Base-by-base conservation (phyloP, 345 rosid genomes). In the Zanthoxylum bungeanum region DNA sequence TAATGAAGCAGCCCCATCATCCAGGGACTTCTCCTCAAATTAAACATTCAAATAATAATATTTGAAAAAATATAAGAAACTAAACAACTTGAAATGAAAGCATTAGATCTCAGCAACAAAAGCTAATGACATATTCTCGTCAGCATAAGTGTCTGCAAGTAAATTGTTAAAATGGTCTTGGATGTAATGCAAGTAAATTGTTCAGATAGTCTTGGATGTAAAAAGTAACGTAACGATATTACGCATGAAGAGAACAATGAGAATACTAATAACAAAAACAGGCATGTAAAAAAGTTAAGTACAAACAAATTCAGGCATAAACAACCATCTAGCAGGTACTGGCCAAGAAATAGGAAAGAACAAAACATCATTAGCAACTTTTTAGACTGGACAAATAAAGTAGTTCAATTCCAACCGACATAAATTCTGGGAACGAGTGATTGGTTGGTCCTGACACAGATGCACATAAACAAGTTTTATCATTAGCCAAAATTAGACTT, bases 21-120 rank as follows among this genome's bases (percentile, higher is more conserved):
- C 60, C 21, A 61, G 28, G 59, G 68, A 53, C 69, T 63, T 70
- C 60, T 50, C 65, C 67, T 28, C 62, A 50, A 24, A 47, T 49
- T 57, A 66, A 59, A 70, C 11, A 55, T 46, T 64, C 53, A 72
- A 60, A 59, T 9, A 60, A 12, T 60, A 37, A 16, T 3, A 27
- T 40, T 14, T 16, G 31, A 24, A 7, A 21, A 66, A 30, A 68
- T 55, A 53, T 63, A 49, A 25, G 49, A 69, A 77, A 31, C 47
- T 30, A 28, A 42, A 11, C 34, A 68, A 68, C 40, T 52, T 24
- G 42, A 57, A 30, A 55, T 47, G 19, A 68, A 52, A 17, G 24
- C 37, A 28, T n/a, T n/a, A n/a, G n/a, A n/a, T n/a, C n/a, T n/a
- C n/a, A n/a, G n/a, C 37, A 28, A 53, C 9, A 10, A 53, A 66